A percentile compares a stretch with the other conserved stretches of the same genome.
phyloP scores from a whole-genome alignment of 2,329 filamentous ascomycete species.

The Ophidiomyces ophidiicola region DNA sequence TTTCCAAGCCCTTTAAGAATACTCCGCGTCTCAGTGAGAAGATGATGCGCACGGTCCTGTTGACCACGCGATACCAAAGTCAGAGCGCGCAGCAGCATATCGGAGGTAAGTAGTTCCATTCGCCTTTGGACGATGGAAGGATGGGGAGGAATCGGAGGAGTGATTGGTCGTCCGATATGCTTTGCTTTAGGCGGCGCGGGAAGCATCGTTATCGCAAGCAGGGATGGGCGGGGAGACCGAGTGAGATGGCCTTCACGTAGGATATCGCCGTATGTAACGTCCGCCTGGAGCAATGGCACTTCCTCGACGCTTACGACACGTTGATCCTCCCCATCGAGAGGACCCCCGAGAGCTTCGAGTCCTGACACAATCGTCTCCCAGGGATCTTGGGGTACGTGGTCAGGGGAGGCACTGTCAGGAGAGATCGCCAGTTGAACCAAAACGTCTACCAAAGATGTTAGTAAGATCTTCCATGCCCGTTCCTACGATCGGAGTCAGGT shows the following conservation, averaged over 20 bases:
- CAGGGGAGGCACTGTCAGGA: slow-evolving; percentile 69
- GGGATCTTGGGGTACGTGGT: slow-evolving; percentile 78
- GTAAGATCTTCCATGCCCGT: not conserved
- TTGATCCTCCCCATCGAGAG: slow-evolving; percentile 74
- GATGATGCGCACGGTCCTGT: slow-evolving; percentile 83
- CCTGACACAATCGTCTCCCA: slow-evolving; percentile 98
- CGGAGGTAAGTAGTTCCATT: slow-evolving; percentile 94
- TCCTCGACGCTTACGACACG: slow-evolving; percentile 80
- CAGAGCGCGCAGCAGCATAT: slow-evolving; percentile 89
- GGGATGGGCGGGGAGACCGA: slow-evolving; percentile 75
- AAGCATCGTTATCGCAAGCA: slow-evolving; percentile 87
- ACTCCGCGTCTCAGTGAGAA: slow-evolving; percentile 83
- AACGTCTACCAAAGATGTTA: slow-evolving; percentile 48
- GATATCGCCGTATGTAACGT: slow-evolving; percentile 86
- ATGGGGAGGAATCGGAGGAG: slow-evolving; percentile 84
- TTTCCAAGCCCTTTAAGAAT: slow-evolving; percentile 95
- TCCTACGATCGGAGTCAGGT: not conserved
- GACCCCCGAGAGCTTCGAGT: slow-evolving; percentile 79
- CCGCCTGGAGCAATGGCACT: slow-evolving; percentile 85
- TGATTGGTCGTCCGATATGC: slow-evolving; percentile 38
- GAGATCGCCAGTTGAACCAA: slow-evolving; percentile 87
- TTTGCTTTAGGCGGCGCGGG: slow-evolving; percentile 57
- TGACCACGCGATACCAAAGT: slow-evolving; percentile 84
- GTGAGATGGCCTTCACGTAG: slow-evolving; percentile 75
- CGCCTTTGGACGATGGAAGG: slow-evolving; percentile 88